Evolutionary conservation across 768 basidiomycete species (phyloP), one percentile per base, ranked within the genome.

Genomic region (Calocybe indica): DNA sequence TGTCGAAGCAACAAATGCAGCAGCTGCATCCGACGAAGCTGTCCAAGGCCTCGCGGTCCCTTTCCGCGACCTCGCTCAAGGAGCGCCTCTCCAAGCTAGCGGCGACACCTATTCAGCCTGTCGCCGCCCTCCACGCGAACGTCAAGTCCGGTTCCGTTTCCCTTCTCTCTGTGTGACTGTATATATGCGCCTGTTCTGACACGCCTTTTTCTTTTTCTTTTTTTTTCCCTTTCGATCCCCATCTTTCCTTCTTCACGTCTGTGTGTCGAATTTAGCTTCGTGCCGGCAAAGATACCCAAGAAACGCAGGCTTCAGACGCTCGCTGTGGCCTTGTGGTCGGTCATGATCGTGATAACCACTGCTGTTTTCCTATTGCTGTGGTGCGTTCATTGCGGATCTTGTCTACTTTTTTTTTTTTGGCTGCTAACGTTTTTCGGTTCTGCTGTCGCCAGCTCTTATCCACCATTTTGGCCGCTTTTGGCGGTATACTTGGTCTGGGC

Each of bases 251-350:
- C 22, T 22, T 22, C 22, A 14, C 32, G 13, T 49, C 8, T 30
- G 39, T 37, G 40, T 34, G 37, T 6, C 36, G 38, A 15, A 28
- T 51, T 12, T 52, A 89, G 88, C 43, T 96, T 92, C 60, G 93
- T 85, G 1, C 93, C 93, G 0, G 78, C 90, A 6, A 79, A 80
- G 58, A 86, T 97, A 57, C 94, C 94, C 11, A 77, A 83, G 51
- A 86, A 85, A 64, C 77, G 93, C 55, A 74, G 93, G 56, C 63
- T 95, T 49, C 94, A 98, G 70, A 97, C 89, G 55, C 71, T 92
- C 53, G 85, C 80, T 0, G 95, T 98, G 40, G 89, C 93, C 11
- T 54, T 83, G 44, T 95, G 90, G 92, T 88, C 89, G 29, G 79
- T 85, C n/a, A 68, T 84, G 63, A 82, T 96, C 45, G 76, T 88